Base-by-base conservation (phyloP, 371 early-diverging fungal species). In the Rhizopus microsporus region DNA sequence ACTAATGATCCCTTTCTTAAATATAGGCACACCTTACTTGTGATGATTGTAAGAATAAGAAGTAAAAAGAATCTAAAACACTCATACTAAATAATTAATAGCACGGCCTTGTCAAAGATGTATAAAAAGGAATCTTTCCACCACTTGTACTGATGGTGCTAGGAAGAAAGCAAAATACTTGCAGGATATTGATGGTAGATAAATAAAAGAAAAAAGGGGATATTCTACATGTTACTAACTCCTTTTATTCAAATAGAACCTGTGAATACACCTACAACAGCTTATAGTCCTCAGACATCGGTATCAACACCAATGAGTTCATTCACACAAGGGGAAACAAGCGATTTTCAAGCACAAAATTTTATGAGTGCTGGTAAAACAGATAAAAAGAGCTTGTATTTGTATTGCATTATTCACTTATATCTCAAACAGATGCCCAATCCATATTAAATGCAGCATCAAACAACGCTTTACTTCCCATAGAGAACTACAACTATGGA, bases 91-190 rank as follows among this genome's bases (percentile, higher is more conserved):
- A 31, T 43, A 10, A 23, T 29, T 42, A n/a, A 5, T 68, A 84
- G 82, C 80, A n/a, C 82, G 94, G 29, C 94, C 94, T 15, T 93
- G 94, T 63, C 77, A 78, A 37, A 81, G 93, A 1, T 93, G 94
- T 64, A 80, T 89, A n/a, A 90, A 89, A 68, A 75, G 88, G 37
- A 88, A 88, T 31, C 59, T 90, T 33, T 85, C 80, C 6, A 80
- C 64, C 29, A 79, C 88, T 1, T 93, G 93, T 63, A 77, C 82
- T 1, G 92, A 92, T 59, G 94, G 92, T 9, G 69, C 78, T 40
- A 77, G 94, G 42, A 92, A 92, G 60, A 87, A 83, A 66, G 93
- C 94, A 44, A 94, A 94, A 72, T 93, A 94, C 58, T 72, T 94
- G 51, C 77, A 81, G 54, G 88, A 87, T 12, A 67, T 68, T 40